These are phyloP conservation scores for Viridothelium virens DNA, from an alignment of 495 filamentous ascomycete genomes.

Conservation along the genomic window DNA sequence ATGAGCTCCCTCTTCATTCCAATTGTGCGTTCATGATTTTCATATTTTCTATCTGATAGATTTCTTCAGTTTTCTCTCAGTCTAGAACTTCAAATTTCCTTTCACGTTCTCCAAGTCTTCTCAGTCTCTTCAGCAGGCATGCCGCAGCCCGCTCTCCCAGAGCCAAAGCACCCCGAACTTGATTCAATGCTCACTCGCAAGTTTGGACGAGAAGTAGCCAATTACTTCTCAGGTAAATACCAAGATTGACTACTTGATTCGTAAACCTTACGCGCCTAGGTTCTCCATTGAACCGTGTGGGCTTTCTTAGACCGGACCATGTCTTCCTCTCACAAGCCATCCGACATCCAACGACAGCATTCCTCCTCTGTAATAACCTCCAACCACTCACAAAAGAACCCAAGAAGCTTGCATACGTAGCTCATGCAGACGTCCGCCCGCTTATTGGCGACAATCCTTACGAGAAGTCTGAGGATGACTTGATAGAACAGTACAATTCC, in stretches of 20 bases:
- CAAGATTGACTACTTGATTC: neutral
- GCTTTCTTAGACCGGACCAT: slow-evolving; percentile 76
- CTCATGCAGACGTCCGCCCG: slow-evolving; percentile 53
- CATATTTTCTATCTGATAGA: neutral
- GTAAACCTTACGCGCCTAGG: slow-evolving; percentile 37
- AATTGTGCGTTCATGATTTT: neutral
- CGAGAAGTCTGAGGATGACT: slow-evolving; percentile 60
- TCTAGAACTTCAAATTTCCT: neutral
- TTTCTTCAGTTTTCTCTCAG: neutral
- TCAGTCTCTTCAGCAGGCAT: slow-evolving; percentile 4
- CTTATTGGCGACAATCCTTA: slow-evolving; percentile 69
- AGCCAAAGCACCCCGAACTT: slow-evolving; percentile 54
- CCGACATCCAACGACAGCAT: slow-evolving; percentile 58
- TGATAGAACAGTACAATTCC: slow-evolving; percentile 70
- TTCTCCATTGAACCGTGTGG: slow-evolving; percentile 68
- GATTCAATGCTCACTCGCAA: slow-evolving; percentile 79
- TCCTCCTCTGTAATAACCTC: slow-evolving; percentile 72
- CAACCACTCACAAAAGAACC: slow-evolving; percentile 59
- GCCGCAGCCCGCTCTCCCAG: slow-evolving; percentile 39
- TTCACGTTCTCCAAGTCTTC: neutral
- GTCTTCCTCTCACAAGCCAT: slow-evolving; percentile 70
- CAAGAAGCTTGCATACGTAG: slow-evolving; percentile 52
- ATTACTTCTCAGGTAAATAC: slow-evolving; percentile 80
- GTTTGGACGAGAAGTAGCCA: slow-evolving; percentile 83
- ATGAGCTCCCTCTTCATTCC: neutral